Evolutionary conservation across 2,329 filamentous ascomycete species (phyloP), one percentile per base, ranked within the genome.

Genomic region (Rutstroemia sp.): DNA sequence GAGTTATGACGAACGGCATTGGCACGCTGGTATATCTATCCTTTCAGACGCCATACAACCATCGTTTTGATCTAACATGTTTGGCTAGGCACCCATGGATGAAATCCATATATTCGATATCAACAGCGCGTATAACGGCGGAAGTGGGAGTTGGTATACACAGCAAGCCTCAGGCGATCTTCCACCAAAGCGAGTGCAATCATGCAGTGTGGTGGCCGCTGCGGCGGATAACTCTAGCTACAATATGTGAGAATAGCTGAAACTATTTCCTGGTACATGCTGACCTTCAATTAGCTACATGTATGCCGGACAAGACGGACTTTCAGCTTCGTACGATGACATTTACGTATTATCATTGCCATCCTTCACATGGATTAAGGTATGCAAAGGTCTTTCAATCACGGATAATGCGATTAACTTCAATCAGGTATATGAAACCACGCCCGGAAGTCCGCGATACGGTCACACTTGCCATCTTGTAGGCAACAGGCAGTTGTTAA

Each of bases 291-390:
- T n/a, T 25, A 47, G 44, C 42, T 74, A 76, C 51, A 68, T 80
- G 49, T 79, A 78, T 55, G 77, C 78, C 17, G 78, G 78, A 7
- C 69, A 67, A 30, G 67, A 75, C 56, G 72, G 65, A 14, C 61
- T 67, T 10, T 57, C 65, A 9, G 59, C 61, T 21, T 60, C 60
- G 17, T 70, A 67, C 25, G 76, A 78, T 53, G 75, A 78, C 41
- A 64, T 76, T 7, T 75, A 73, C 51, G 69, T 76, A 7, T 67
- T 78, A 1, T 74, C 73, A 0, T 51, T 78, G 1, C 75, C 75
- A 0, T 73, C 74, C 0, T 78, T 77, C 58, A 71, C 60, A 4
- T 77, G 76, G 75, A 54, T 54, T 9, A 17, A 50, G n/a, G 55
- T 57, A 45, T 23, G 42, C 39, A 19, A 12, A 69, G 70, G 8